Evolutionary conservation across 2,329 filamentous ascomycete genomes (phyloP), one percentile per base, ranked within the genome.

Genomic region (Myriosclerotinia scirpicola): DNA sequence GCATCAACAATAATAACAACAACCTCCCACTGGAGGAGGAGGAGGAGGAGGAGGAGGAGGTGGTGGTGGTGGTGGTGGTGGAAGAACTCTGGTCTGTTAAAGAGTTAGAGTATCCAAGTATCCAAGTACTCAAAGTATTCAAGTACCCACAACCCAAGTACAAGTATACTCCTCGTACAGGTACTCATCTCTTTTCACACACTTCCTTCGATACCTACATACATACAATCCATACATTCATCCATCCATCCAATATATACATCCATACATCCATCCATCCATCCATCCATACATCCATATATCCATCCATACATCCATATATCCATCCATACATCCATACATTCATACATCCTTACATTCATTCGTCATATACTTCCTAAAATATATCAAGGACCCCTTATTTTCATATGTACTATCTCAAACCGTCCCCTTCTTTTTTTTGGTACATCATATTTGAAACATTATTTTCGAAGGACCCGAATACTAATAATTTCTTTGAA

Each of bases 361-460:
- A n/a, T 54, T 20, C 20, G 1, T 50, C 46, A 54, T 54, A 36
- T 5, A 22, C 38, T 7, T 38, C 20, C 52, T 9, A 46, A 50
- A 38, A 40, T 38, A 55, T 22, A 40, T n/a, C 34, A 55, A 15
- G 15, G 20, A 8, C 30, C 55, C 36, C 38, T 58, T 36, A 15
- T 44, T 58, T n/a, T 54, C 14, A 12, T 48, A 48, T 17, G 42
- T 60, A 38, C 56, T 9, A 44, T 58, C 11, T 58, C 54, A 20
- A 20, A 30, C 30, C 30, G 9, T 14, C 22, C 22, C 54, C 38
- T 40, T 42, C 34, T 30, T 38, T 22, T n/a, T 8, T n/a, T 34
- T 58, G 26, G 15, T 58, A n/a, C 55, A 58, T 34, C 30, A 50
- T 5, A 12, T 48, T 38, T 61, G 44, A 50, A 61, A 61, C 58